Evolutionary conservation across 805 yeast species (phyloP).

Genomic region (Wickerhamiella nectarea): DNA sequence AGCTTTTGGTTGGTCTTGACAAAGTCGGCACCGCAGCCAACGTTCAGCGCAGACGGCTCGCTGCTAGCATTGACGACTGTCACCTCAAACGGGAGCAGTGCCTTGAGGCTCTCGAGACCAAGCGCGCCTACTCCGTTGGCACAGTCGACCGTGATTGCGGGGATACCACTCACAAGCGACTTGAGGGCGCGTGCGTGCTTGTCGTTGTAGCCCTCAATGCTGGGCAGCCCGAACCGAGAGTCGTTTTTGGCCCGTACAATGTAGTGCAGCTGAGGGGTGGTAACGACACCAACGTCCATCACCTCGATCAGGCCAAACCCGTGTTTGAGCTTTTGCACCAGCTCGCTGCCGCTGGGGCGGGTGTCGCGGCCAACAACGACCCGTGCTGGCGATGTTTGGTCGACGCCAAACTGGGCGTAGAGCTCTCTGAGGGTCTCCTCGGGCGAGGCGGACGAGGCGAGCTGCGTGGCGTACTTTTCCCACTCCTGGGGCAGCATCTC

Average conservation of each 20-base stretch:
- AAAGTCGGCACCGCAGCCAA: conserved; percentile 85
- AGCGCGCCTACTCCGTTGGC: conserved; percentile 98
- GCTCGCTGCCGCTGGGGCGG: conserved; percentile 64
- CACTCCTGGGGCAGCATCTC: conserved; percentile 74
- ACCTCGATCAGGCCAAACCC: conserved; percentile 42
- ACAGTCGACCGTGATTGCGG: conserved; percentile 54
- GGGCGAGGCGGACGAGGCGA: conserved; percentile 58
- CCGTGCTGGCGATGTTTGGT: conserved; percentile 30
- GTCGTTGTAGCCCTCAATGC: conserved; percentile 55
- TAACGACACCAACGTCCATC: conserved; percentile 52
- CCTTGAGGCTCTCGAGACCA: conserved; percentile 40
- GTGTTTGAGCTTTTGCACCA: conserved; percentile 44
- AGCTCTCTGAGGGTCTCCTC: conserved; percentile 29
- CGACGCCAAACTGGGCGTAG: conserved; percentile 33
- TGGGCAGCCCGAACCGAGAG: conserved; percentile 40
- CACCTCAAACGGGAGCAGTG: conserved; percentile 32
- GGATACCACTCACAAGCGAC: conserved; percentile 26
- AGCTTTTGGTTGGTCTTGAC: conserved; percentile 79
- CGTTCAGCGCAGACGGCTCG: conserved; percentile 49
- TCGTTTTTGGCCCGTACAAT: conserved; percentile 65
- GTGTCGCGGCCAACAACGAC: conserved; percentile 78
- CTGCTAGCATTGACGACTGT: conserved; percentile 37
- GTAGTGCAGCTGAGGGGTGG: conserved; percentile 93
- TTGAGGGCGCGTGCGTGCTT: conserved; percentile 46
- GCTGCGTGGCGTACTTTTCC: conserved; percentile 67